phyloP scores from a whole-genome alignment of 805 yeast genomes.

The Pichia ethanolica region DNA sequence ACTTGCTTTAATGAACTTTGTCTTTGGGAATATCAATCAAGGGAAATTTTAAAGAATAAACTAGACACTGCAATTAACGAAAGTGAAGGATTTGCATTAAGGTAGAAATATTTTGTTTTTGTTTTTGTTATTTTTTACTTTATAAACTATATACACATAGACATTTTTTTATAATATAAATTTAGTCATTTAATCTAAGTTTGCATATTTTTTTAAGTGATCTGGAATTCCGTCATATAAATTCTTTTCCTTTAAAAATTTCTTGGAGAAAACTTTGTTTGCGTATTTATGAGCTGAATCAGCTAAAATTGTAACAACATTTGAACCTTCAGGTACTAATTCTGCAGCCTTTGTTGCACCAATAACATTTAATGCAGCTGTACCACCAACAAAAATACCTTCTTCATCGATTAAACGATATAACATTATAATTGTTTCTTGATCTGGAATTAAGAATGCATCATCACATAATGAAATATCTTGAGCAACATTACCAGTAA shows the following conservation, averaged over 20 bases:
- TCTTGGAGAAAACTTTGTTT: slow-evolving; percentile 67
- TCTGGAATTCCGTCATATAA: slow-evolving; percentile 63
- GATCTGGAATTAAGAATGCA: slow-evolving; percentile 73
- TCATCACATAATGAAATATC: slow-evolving; percentile 73
- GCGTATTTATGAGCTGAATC: slow-evolving; percentile 90
- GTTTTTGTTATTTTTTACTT: neutral
- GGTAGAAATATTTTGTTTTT: neutral
- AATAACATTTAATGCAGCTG: slow-evolving; percentile 83
- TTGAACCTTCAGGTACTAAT: slow-evolving; percentile 66
- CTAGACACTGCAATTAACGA: slow-evolving; percentile 64
- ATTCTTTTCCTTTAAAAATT: slow-evolving; percentile 68
- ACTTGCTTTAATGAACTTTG: slow-evolving; percentile 92
- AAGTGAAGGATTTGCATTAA: slow-evolving; percentile 75
- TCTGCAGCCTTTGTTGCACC: slow-evolving; percentile 79
- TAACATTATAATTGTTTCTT: slow-evolving; percentile 74
- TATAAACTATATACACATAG: neutral
- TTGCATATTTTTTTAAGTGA: slow-evolving; percentile 61
- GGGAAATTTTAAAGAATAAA: slow-evolving; percentile 49
- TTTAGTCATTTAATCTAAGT: slow-evolving; percentile 22
- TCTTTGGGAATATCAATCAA: slow-evolving; percentile 54
- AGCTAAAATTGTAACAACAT: slow-evolving; percentile 81
- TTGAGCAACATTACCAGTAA: slow-evolving; percentile 71
- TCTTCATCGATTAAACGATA: slow-evolving; percentile 81
- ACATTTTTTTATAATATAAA: neutral
- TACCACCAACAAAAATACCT: slow-evolving; percentile 86